Evolutionary conservation across 78 protist genomes (phyloP).

Genomic region (Mastigamoeba balamuthi): DNA sequence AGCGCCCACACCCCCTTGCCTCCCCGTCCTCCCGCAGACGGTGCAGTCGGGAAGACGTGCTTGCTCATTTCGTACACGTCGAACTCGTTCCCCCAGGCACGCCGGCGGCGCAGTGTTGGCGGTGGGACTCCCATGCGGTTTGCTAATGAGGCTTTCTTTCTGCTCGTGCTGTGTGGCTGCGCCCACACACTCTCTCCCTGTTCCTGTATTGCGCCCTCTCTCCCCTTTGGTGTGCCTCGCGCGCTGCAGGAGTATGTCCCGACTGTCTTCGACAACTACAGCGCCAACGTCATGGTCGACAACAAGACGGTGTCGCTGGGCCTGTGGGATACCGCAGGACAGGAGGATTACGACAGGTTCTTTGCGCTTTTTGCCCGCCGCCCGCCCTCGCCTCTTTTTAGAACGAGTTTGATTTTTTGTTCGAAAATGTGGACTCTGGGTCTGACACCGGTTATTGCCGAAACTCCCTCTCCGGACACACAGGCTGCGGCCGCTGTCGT

Average conservation of each 20-base stretch:
- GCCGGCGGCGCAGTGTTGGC: no score
- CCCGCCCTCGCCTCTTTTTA: not conserved
- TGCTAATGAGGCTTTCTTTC: not conserved
- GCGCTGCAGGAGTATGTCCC: conserved; percentile 55
- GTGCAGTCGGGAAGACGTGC: conserved; percentile 65
- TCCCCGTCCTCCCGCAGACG: no score
- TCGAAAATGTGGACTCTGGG: no score
- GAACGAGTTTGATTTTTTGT: not conserved
- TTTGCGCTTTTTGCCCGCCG: conserved; percentile 10
- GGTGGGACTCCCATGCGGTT: no score
- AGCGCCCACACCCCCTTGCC: no score
- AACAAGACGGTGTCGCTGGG: conserved; percentile 55
- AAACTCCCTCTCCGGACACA: not conserved
- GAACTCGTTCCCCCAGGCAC: conserved; percentile 62
- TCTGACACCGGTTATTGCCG: no score
- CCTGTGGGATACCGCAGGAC: conserved; percentile 94
- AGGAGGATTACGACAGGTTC: conserved; percentile 64
- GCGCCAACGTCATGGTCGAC: conserved; percentile 50
- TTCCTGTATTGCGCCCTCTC: not conserved
- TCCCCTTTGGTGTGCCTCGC: no score
- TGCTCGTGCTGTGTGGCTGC: not conserved
- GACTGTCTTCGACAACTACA: conserved; percentile 54
- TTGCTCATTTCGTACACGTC: conserved; percentile 52
- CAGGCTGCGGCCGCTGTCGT: conserved; percentile 1
- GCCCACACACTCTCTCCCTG: not conserved